Conservation (phyloP, 148 eudicot genomes). For the Rhododendron henanense region DNA sequence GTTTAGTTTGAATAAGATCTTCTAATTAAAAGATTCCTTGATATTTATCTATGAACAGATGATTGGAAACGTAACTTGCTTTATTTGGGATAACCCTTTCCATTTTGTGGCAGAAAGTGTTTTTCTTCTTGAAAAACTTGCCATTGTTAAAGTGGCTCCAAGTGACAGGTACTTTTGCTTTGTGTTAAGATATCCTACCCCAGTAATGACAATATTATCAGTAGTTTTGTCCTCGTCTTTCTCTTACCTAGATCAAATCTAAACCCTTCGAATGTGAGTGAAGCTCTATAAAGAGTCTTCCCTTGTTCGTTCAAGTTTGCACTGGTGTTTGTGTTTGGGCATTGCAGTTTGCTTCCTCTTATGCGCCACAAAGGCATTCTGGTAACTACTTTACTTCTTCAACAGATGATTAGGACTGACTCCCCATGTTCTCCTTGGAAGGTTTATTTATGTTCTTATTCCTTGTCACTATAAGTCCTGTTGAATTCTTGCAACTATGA, state of each 20-base stretch:
- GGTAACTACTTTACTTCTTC: background rate
- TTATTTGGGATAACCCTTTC: background rate
- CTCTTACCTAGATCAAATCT: constrained; percentile 9
- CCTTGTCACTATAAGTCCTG: background rate
- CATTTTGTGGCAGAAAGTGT: background rate
- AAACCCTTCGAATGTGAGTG: background rate
- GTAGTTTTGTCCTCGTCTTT: background rate
- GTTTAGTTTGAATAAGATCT: background rate
- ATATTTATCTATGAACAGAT: background rate
- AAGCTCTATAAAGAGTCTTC: background rate
- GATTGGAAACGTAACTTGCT: background rate
- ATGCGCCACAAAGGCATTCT: background rate
- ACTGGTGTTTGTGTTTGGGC: background rate
- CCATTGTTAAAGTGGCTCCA: constrained; percentile 7
- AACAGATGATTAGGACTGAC: background rate
- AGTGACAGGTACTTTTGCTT: background rate
- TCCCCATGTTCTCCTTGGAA: background rate
- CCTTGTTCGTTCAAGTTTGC: background rate
- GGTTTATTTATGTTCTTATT: background rate
- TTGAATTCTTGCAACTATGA: background rate
- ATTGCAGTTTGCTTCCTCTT: constrained; percentile 1
- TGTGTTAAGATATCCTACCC: background rate
- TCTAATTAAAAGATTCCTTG: background rate
- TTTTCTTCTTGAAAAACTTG: background rate
- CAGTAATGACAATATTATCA: background rate